Evolutionary conservation across 2,329 filamentous ascomycete species (phyloP).

Genomic region (Cladosporium austrohemisphaericum): DNA sequence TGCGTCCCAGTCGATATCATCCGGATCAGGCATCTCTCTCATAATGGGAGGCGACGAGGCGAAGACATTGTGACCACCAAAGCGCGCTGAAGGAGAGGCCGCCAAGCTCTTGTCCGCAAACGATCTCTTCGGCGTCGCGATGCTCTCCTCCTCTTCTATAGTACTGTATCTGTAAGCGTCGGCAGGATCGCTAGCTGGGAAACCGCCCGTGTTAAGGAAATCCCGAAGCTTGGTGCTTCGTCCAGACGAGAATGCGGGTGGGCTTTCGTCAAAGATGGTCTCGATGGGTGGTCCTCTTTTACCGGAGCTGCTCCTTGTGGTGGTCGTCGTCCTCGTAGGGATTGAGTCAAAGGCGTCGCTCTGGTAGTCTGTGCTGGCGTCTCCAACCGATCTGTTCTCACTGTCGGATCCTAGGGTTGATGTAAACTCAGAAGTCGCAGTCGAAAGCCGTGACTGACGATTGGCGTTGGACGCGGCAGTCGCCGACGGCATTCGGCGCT

Average conservation of each 20-base stretch:
- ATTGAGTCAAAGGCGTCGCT: conserved; percentile 77
- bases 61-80: conserved; percentile 32
- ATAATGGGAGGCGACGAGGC: conserved; percentile 45
- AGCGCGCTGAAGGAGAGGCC: conserved; percentile 36
- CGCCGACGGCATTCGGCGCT: conserved; percentile 19
- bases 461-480: conserved; percentile 15
- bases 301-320: conserved; percentile 62
- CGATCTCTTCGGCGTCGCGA: conserved; percentile 46
- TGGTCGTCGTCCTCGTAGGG: conserved; percentile 63
- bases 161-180: conserved; percentile 42
- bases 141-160: conserved; percentile 49
- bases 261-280: conserved; percentile 78
- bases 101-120: conserved; percentile 34
- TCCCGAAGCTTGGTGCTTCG: conserved; percentile 43
- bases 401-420: conserved; percentile 69
- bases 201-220: conserved; percentile 46
- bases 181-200: conserved; percentile 35
- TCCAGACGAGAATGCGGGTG: conserved; percentile 30
- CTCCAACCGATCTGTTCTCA: conserved; percentile 65
- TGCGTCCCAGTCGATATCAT: conserved; percentile 36
- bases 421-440: conserved; percentile 55
- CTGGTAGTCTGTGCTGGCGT: conserved; percentile 73
- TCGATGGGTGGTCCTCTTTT: conserved; percentile 69
- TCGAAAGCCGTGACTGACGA: conserved; percentile 46
- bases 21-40: conserved; percentile 37